Percentiles rank a stretch among this genome's conserved stretches.
phyloP scores from a whole-genome alignment of 2,329 filamentous ascomycete genomes.

The Neocatenulostroma microsporum region DNA sequence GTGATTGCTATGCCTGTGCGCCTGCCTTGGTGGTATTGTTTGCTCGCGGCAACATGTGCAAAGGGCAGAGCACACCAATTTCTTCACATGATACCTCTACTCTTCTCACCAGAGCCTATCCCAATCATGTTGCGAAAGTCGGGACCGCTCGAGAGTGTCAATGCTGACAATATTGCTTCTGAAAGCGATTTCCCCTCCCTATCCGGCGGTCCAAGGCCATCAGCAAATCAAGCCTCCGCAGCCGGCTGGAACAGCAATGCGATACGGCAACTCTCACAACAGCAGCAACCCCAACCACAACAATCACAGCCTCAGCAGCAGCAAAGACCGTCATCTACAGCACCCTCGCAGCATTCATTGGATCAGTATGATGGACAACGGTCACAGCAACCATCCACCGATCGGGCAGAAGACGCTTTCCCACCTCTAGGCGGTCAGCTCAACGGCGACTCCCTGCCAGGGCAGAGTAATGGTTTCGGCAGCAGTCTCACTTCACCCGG shows the following conservation, averaged over 20 bases:
- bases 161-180: constrained; percentile 19
- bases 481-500: constrained; percentile 20
- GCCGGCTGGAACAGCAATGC: constrained; percentile 52
- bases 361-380: constrained; percentile 50
- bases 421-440: constrained; percentile 50
- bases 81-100: background rate
- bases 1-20: background rate
- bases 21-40: background rate
- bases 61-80: too few relatives aligned
- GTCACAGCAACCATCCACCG: constrained; percentile 31
- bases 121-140: too few relatives aligned
- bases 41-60: too few relatives aligned
- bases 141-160: too few relatives aligned
- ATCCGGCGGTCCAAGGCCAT: constrained; percentile 49
- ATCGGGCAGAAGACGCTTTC: constrained; percentile 47
- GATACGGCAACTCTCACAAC: constrained; percentile 37
- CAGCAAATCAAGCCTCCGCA: constrained; percentile 44
- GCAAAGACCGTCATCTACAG: constrained; percentile 38
- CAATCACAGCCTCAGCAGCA: constrained; percentile 33
- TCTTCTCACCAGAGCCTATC: background rate
- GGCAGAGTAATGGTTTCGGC: constrained; percentile 17
- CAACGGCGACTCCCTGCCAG: constrained; percentile 34
- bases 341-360: constrained; percentile 38
- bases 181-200: constrained; percentile 56
- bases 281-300: constrained; percentile 27